Evolutionary conservation across 169 alveolate genomes (phyloP), one percentile per base, ranked within the genome.

Genomic region (Plasmodium blacklocki): DNA sequence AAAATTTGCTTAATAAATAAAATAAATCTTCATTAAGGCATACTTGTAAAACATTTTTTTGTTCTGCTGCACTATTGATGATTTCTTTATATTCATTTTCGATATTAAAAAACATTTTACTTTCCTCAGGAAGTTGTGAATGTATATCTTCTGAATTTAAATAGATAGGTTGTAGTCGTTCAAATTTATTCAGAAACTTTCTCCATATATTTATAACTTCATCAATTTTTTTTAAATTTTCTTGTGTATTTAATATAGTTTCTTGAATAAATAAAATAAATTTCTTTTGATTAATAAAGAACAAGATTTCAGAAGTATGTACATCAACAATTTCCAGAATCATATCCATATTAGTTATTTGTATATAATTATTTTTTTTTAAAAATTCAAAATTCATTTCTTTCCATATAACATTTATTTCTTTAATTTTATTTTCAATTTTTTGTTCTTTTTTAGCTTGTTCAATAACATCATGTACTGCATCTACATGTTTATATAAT

Each of bases 131-230:
- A 83, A 98, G 95, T 94, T 98, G 97, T 64, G 98, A 96, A 67
- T 98, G 97, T 74, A 98, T 98, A 93, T 98, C 99, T 54, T 97
- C 99, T 45, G 99, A 97, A 85, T 96, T 98, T 88, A 98, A 93
- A 96, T 97, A 98, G 71, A 98, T 98, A 39, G 98, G 98, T 70
- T 97, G 98, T 66, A 97, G 91, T 26, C 98, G 95, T 93, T 95
- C 95, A 99, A 99, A 97, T 89, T 97, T 98, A 85, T 94, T 95
- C 86, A 97, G 97, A 76, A 97, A 98, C 88, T 98, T 97, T 73
- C 97, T 93, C 99, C 99, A 98, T 74, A 96, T 98, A 66, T 96
- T 93, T 49, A 97, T 94, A 15, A 97, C 98, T 29, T 97, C 95
- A 74, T 98, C 99, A 9, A 97, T 98, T 52, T 97, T 94, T 85